Evolutionary conservation across 148 eudicot species (phyloP).

Genomic region (Mesembryanthemum crystallinum): DNA sequence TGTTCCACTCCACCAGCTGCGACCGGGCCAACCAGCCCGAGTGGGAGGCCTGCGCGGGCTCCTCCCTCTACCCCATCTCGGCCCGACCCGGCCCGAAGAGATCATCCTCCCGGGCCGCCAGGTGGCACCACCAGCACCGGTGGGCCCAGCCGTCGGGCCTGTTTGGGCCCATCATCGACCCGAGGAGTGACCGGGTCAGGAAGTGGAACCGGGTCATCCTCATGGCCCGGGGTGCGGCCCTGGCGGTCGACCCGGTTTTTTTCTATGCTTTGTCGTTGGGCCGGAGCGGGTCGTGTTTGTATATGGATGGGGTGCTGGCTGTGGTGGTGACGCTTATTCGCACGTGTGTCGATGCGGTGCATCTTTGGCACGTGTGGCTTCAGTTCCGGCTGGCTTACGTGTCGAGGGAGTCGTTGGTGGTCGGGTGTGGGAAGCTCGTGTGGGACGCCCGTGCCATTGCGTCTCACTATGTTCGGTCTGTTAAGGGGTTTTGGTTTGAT

Average conservation of each 20-base stretch:
- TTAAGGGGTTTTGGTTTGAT: constrained; percentile 91
- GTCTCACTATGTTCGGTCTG: constrained; percentile 55
- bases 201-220: constrained; percentile 66
- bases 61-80: constrained; percentile 60
- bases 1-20: constrained; percentile 90
- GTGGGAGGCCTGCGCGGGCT: constrained; percentile 90
- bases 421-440: constrained; percentile 95
- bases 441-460: constrained; percentile 89
- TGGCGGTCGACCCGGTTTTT: constrained; percentile 88
- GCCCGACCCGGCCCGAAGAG: constrained; percentile 17
- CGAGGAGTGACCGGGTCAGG: constrained; percentile 64
- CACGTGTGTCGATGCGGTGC: constrained; percentile 69
- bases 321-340: constrained; percentile 48
- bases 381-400: constrained; percentile 90
- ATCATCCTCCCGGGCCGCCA: not conserved
- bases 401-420: constrained; percentile 88
- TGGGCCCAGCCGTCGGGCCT: constrained; percentile 18
- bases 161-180: constrained; percentile 55
- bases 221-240: constrained; percentile 69
- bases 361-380: constrained; percentile 75
- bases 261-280: constrained; percentile 78
- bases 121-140: too few relatives aligned
- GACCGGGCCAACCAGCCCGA: constrained; percentile 71
- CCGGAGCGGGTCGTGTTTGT: constrained; percentile 69
- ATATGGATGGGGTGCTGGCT: constrained; percentile 71